Conservation (phyloP, 169 alveolate genomes). For the Cryptosporidium canis region DNA sequence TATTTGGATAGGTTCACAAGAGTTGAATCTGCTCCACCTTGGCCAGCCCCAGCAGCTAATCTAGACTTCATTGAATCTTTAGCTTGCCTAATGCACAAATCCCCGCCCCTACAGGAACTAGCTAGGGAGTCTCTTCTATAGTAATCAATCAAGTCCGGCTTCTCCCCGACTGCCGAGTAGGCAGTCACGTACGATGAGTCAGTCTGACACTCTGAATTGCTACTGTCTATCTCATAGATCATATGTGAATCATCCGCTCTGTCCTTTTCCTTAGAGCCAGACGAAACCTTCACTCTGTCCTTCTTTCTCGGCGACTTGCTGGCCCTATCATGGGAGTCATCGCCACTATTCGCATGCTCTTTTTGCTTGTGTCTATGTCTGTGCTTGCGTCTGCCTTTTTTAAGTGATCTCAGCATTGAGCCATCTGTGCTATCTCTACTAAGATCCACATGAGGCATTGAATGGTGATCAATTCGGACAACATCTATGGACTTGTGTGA, state of each 20-base stretch:
- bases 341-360: background rate
- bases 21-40: background rate
- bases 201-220: conserved; percentile 53
- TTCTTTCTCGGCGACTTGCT: background rate
- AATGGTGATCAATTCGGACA: background rate
- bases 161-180: conserved; percentile 9
- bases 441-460: background rate
- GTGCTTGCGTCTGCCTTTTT: background rate
- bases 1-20: background rate
- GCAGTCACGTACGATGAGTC: conserved; percentile 45
- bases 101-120: background rate
- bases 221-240: background rate
- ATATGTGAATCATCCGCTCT: background rate
- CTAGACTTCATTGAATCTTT: background rate
- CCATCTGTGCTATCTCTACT: background rate
- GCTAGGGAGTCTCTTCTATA: conserved; percentile 4
- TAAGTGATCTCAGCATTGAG: background rate
- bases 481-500: background rate
- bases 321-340: background rate
- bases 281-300: background rate
- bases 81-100: background rate
- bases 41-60: background rate
- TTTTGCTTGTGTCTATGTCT: background rate
- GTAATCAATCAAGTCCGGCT: background rate
- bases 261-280: background rate